These are phyloP conservation scores for Ceriops tagal DNA, from an alignment of 345 rosid species.

Conservation along the genomic window DNA sequence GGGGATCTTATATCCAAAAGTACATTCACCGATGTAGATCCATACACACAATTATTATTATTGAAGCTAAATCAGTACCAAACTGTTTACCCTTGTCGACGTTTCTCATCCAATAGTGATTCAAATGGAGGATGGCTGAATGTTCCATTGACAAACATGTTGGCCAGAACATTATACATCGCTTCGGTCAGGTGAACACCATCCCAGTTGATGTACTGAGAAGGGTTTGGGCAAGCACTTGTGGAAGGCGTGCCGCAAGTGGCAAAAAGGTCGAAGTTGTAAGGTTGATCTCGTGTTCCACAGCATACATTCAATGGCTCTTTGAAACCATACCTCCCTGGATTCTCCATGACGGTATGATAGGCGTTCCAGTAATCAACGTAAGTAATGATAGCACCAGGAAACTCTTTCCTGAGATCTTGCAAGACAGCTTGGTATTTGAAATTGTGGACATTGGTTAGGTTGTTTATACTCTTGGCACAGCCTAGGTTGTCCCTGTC, in stretches of 20 bases:
- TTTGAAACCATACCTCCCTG: slow-evolving; percentile 51
- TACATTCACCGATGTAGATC: too few species aligned
- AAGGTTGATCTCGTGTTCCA: slow-evolving; percentile 62
- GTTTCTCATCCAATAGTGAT: slow-evolving; percentile 45
- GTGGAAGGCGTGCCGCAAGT: slow-evolving; percentile 57
- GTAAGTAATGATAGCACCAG: slow-evolving; percentile 52
- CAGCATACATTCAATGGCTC: slow-evolving; percentile 81
- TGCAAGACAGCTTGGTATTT: slow-evolving; percentile 40
- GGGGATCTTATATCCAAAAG: too few species aligned
- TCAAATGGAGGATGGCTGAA: slow-evolving; percentile 64
- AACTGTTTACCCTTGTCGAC: slow-evolving; percentile 10
- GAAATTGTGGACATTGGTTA: slow-evolving; percentile 48
- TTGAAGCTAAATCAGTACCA: background rate
- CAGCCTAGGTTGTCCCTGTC: slow-evolving; percentile 80
- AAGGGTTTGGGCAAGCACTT: slow-evolving; percentile 47
- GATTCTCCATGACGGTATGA: slow-evolving; percentile 45
- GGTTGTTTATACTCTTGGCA: slow-evolving; percentile 61
- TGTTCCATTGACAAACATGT: slow-evolving; percentile 57
- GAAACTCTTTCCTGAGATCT: slow-evolving; percentile 55
- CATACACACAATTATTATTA: background rate
- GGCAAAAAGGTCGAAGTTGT: slow-evolving; percentile 52
- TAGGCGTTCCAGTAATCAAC: slow-evolving; percentile 85
- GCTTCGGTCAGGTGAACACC: slow-evolving; percentile 95
- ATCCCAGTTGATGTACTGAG: slow-evolving; percentile 80
- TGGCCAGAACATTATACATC: slow-evolving; percentile 60